A percentile compares a stretch with the other conserved stretches of the same genome.
Evolutionary conservation across 306 rosid genomes (phyloP).

Genomic region (Boehmeria nivea): DNA sequence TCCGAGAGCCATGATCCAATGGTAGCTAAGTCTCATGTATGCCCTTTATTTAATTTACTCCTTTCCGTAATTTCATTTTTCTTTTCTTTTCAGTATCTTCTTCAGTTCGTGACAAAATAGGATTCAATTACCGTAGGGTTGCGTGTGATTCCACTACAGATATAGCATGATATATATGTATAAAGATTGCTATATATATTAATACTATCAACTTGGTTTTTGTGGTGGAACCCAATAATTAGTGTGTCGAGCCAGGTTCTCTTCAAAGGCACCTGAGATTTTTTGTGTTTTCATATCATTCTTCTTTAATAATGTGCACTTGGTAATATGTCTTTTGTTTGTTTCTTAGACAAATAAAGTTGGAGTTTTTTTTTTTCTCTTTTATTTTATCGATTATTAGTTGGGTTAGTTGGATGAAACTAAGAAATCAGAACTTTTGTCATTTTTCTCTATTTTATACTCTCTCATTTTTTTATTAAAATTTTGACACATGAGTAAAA

Average conservation of each 20-base stretch:
- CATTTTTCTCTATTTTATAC: too few relatives aligned
- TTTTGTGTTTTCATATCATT: neutral
- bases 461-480: too few relatives aligned
- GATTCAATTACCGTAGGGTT: constrained; percentile 2
- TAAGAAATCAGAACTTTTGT: too few relatives aligned
- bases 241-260: neutral
- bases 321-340: neutral
- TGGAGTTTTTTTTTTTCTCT: neutral
- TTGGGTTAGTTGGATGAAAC: too few relatives aligned
- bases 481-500: too few relatives aligned
- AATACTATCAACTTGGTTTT: neutral
- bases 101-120: constrained; percentile 5
- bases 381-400: neutral
- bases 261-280: too few relatives aligned
- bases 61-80: too few relatives aligned
- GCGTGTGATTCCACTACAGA: constrained; percentile 11
- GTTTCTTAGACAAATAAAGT: neutral
- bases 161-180: neutral
- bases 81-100: neutral
- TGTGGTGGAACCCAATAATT: constrained; percentile 8
- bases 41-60: too few relatives aligned
- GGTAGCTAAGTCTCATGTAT: too few relatives aligned
- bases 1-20: too few relatives aligned
- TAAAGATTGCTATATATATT: neutral
- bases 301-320: neutral